Evolutionary conservation across 768 basidiomycete genomes (phyloP).

Genomic region (Phlegmacium glaucopus): DNA sequence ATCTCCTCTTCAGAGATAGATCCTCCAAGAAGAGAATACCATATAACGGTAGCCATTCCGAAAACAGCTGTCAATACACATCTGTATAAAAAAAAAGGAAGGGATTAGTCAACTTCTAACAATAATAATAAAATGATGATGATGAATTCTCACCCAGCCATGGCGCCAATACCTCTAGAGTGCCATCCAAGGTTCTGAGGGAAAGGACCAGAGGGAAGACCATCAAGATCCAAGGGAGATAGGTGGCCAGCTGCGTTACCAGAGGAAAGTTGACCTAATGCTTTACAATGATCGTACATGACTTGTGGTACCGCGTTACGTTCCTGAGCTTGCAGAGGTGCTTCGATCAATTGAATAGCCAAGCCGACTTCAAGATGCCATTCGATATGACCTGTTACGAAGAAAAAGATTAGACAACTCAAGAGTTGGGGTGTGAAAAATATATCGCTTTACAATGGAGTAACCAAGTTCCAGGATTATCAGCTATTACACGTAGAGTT

Average conservation of each 20-base stretch:
- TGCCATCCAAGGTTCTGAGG: conserved; percentile 72
- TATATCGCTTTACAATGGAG: conserved; percentile 74
- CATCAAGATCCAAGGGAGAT: conserved; percentile 63
- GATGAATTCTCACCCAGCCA: conserved; percentile 55
- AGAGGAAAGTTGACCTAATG: conserved; percentile 50
- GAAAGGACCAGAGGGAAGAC: conserved; percentile 67
- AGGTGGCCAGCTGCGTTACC: conserved; percentile 90
- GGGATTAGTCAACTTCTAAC: conserved; percentile 9
- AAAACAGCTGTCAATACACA: conserved; percentile 81
- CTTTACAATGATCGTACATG: conserved; percentile 70
- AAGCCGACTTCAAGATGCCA: conserved; percentile 87
- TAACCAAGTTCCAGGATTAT: conserved; percentile 92
- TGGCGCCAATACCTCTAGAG: conserved; percentile 69
- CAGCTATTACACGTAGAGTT: conserved; percentile 76
- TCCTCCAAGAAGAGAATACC: conserved; percentile 77
- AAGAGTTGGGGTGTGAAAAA: not conserved
- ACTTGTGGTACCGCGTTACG: conserved; percentile 49
- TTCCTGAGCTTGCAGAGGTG: conserved; percentile 68
- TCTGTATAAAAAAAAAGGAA: conserved; percentile 42
- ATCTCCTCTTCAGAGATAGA: conserved; percentile 76
- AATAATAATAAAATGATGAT: not conserved
- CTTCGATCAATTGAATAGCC: conserved; percentile 81
- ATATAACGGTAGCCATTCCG: conserved; percentile 79
- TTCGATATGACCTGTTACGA: conserved; percentile 69
- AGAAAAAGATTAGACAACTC: too few relatives aligned